A percentile compares a stretch with the other conserved stretches of the same genome.
Conservation (phyloP, 306 rosid genomes). For the Inga oerstediana region DNA sequence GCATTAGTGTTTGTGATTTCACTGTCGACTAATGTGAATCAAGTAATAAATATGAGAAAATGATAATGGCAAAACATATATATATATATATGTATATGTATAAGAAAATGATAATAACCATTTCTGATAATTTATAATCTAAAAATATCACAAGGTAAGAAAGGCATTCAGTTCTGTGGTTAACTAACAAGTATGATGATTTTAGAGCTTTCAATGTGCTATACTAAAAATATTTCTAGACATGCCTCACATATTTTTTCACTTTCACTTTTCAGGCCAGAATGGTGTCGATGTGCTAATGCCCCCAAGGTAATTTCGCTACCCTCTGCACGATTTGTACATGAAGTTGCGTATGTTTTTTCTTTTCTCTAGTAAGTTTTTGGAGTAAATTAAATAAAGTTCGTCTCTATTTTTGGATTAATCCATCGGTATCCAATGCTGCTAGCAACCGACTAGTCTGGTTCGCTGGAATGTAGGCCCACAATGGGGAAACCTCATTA, state of each 20-base stretch:
- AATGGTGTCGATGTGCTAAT: slow-evolving; percentile 43
- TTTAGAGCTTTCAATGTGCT: slow-evolving; percentile 17
- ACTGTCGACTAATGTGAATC: not conserved
- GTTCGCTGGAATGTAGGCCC: too few species aligned
- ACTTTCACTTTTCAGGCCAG: slow-evolving; percentile 53
- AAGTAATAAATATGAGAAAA: not conserved
- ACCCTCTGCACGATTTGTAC: not conserved
- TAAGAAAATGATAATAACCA: not conserved
- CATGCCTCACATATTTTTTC: slow-evolving; percentile 4
- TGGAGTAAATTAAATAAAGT: not conserved
- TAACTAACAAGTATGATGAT: not conserved
- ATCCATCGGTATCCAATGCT: too few species aligned
- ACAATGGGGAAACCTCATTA: too few species aligned
- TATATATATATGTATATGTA: too few species aligned
- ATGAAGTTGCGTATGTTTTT: slow-evolving; percentile 19
- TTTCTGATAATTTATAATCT: slow-evolving; percentile 8
- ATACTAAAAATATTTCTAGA: not conserved
- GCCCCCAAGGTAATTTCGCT: slow-evolving; percentile 46
- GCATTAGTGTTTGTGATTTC: not conserved
- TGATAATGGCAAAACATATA: not conserved
- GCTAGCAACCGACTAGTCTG: too few species aligned
- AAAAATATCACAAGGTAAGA: not conserved
- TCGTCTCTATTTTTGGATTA: not conserved
- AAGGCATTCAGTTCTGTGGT: not conserved
- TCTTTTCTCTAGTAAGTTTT: not conserved